These are phyloP conservation scores for Aspergillus sp. DNA, from an alignment of 2,329 filamentous ascomycete species.

Conservation along the genomic window DNA sequence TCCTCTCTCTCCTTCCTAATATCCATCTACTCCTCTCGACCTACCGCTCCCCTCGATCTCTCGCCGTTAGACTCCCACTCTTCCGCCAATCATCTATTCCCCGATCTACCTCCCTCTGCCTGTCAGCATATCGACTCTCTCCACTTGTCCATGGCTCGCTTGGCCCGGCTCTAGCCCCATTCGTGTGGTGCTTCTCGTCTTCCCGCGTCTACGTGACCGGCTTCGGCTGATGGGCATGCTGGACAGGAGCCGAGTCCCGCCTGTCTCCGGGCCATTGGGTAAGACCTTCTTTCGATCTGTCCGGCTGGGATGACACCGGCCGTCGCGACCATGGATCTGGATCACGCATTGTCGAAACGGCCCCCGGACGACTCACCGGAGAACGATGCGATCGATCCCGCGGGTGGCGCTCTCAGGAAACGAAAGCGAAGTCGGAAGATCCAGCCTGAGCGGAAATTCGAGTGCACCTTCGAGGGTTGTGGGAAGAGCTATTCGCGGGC, in stretches of 20 bases:
- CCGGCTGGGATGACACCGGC: conserved; percentile 13
- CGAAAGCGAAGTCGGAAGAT: conserved; percentile 34
- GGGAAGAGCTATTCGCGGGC: conserved; percentile 94
- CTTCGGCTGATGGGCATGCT: not conserved
- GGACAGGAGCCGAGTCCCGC: not conserved
- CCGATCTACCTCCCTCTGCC: not conserved
- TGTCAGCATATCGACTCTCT: not conserved
- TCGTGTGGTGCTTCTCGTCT: too few species aligned
- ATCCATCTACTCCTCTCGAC: not conserved
- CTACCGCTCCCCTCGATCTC: too few species aligned
- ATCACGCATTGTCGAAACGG: conserved; percentile 5
- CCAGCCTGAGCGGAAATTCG: conserved; percentile 49
- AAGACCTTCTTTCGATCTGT: not conserved
- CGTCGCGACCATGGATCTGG: conserved; percentile 12
- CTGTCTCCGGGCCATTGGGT: not conserved
- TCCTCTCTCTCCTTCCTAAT: not conserved
- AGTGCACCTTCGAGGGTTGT: conserved; percentile 76
- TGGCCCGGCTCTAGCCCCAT: too few species aligned
- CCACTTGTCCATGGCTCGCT: too few species aligned
- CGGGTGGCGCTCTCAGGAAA: conserved; percentile 9
- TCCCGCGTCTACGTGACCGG: not conserved
- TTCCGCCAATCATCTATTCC: too few species aligned
- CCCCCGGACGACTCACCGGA: conserved; percentile 5
- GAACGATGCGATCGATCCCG: conserved; percentile 7
- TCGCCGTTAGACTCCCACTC: too few species aligned